Evolutionary conservation across 2,329 filamentous ascomycete genomes (phyloP), one percentile per base, ranked within the genome.

Genomic region (Verticillium dahliae): DNA sequence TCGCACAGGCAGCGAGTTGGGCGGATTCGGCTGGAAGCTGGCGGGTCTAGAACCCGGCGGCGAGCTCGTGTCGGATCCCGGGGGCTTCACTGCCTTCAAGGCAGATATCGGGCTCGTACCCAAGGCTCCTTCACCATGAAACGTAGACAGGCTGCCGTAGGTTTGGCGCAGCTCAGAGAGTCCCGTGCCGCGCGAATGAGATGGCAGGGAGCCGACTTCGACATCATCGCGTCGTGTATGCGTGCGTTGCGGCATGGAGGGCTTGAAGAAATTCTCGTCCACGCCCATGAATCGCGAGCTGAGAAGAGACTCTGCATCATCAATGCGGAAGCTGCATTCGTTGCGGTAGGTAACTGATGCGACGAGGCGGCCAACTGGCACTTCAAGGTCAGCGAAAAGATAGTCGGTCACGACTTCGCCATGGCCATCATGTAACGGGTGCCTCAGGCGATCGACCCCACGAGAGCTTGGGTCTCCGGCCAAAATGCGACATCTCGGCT

Each of bases 231-330:
- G 74, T 56, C 69, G 77, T 63, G 69, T 75, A 34, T 78, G 77
- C 6, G 72, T 73, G 60, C 85, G 81, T 63, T 83, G 83, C 6
- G 86, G 83, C 18, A 95, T 75, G 1, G 91, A 93, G 9, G 92
- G 92, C 63, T 87, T 86, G 73, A 96, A 96, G 70, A 91, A 91
- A 63, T 91, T 87, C 71, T 97, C 92, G 71, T 97, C 93, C 41
- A 92, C 85, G 14, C 91, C 92, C 85, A 97, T 92, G 71, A 98
- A 97, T 37, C 92, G 89, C 14, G 94, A 97, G 76, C 93, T 97
- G 54, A 98, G 77, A 9, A 98, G 77, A 5, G 93, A 89, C 75
- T 98, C 95, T 0, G 92, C 90, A 74, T 97, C 92, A 69, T 96
- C 94, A 45, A 98, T 87, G 56, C 90, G 87, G 74, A 99, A 97